Percentiles rank a stretch among this genome's conserved stretches.
phyloP scores from a whole-genome alignment of 805 yeast genomes.

The Lachancea lanzarotensis region DNA sequence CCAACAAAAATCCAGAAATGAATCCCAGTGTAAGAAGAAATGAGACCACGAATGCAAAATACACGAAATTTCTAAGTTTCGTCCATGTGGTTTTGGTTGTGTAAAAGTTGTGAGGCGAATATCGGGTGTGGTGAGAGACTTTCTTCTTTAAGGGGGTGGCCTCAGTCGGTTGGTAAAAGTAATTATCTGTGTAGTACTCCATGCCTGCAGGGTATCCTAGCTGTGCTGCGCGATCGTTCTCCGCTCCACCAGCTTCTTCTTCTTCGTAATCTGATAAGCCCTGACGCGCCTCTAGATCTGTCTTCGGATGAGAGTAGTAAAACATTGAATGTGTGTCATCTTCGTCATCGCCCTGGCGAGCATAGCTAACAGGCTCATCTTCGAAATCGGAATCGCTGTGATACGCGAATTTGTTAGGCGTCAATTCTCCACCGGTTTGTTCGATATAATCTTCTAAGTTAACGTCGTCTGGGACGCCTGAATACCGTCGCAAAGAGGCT shows the following conservation, averaged over 20 bases:
- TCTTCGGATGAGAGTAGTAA: slow-evolving; percentile 23
- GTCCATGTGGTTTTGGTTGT: slow-evolving; percentile 30
- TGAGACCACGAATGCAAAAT: slow-evolving; percentile 33
- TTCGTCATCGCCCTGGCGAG: slow-evolving; percentile 12
- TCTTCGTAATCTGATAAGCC: slow-evolving; percentile 30
- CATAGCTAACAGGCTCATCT: slow-evolving; percentile 5
- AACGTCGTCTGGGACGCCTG: slow-evolving; percentile 61
- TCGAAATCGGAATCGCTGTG: slow-evolving; percentile 7
- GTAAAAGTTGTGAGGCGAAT: slow-evolving; percentile 46
- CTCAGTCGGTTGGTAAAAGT: slow-evolving; percentile 8
- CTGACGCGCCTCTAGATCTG: slow-evolving; percentile 27
- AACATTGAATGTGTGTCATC: slow-evolving; percentile 31
- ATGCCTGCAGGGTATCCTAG: slow-evolving; percentile 5
- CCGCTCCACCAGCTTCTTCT: slow-evolving; percentile 18
- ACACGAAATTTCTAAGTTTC: slow-evolving; percentile 31
- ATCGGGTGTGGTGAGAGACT: slow-evolving; percentile 17
- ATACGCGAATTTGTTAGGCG: slow-evolving; percentile 9
- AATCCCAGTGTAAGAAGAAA: slow-evolving; percentile 66
- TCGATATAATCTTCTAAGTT: slow-evolving; percentile 40
- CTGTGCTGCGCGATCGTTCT: slow-evolving; percentile 6
- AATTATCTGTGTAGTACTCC: slow-evolving; percentile 6
- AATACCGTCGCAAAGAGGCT: slow-evolving; percentile 63
- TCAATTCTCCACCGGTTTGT: slow-evolving; percentile 34
- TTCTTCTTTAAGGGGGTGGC: slow-evolving; percentile 9
- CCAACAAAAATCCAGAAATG: slow-evolving; percentile 73